phyloP scores from a whole-genome alignment of 805 yeast species.

The Metschnikowia hibisci region DNA sequence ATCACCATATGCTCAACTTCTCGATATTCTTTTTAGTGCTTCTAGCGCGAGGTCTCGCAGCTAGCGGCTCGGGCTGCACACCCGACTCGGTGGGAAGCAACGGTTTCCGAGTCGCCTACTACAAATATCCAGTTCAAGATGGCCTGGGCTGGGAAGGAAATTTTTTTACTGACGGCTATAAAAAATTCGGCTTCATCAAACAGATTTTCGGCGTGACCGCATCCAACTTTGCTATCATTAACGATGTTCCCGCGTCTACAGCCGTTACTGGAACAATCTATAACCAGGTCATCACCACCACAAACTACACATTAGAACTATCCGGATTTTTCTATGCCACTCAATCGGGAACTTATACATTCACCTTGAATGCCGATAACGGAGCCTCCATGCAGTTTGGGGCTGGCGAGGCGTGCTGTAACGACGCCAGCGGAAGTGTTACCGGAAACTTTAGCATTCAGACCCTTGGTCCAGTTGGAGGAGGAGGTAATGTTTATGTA shows the following conservation, averaged over 20 bases:
- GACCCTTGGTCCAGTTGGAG: conserved; percentile 14
- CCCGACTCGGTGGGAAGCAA: not conserved
- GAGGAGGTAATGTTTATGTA: conserved; percentile 8
- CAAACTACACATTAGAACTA: conserved; percentile 8
- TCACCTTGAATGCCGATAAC: conserved; percentile 15
- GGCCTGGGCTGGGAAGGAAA: conserved; percentile 1
- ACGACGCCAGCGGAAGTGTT: conserved; percentile 15
- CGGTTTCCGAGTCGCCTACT: conserved; percentile 11
- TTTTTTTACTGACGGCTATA: conserved; percentile 4
- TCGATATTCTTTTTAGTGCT: not conserved
- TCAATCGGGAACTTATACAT: conserved; percentile 11
- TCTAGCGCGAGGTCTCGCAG: not conserved
- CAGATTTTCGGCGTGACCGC: conserved; percentile 1
- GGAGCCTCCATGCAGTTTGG: conserved; percentile 18
- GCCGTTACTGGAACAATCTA: conserved; percentile 4
- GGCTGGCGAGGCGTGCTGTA: conserved; percentile 14
- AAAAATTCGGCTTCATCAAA: conserved; percentile 1
- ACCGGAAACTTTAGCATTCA: conserved; percentile 11
- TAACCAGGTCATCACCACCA: conserved; percentile 1
- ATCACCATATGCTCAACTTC: not conserved
- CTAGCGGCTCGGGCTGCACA: not conserved
- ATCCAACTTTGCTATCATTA: conserved; percentile 1
- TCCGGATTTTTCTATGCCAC: conserved; percentile 15
- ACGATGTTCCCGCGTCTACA: not conserved
- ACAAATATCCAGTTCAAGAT: conserved; percentile 4